Percentiles rank a stretch among this genome's conserved stretches.
phyloP scores from a whole-genome alignment of 148 eudicot species.

The Fallopia convolvulus region DNA sequence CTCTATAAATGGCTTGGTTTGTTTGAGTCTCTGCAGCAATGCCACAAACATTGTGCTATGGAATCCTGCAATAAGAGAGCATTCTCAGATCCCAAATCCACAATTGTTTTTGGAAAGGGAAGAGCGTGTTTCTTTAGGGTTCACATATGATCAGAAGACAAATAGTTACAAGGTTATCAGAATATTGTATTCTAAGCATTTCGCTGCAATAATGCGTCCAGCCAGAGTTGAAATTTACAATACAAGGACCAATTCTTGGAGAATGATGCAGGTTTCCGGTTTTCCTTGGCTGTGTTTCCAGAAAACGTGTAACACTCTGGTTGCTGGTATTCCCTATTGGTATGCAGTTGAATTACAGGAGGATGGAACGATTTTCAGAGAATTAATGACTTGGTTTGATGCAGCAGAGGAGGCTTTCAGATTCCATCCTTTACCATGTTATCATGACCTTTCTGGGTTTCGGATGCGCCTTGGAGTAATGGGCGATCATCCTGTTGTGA shows the following conservation, averaged over 20 bases:
- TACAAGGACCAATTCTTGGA: conserved; percentile 18
- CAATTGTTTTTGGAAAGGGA: background rate
- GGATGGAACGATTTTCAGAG: conserved; percentile 7
- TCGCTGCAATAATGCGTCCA: conserved; percentile 6
- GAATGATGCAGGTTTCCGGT: background rate
- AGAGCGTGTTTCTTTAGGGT: conserved; percentile 19
- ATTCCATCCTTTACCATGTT: conserved; percentile 9
- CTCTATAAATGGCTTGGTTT: conserved; percentile 20
- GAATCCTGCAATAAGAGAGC: conserved; percentile 24
- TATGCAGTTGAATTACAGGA: conserved; percentile 17
- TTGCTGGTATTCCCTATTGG: conserved; percentile 19
- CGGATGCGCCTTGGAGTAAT: conserved; percentile 13
- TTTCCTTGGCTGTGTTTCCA: conserved; percentile 17
- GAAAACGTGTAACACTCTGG: conserved; percentile 9
- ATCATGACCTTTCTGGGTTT: background rate
- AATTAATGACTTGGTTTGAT: conserved; percentile 12
- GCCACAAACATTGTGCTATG: conserved; percentile 18
- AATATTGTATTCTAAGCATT: conserved; percentile 16
- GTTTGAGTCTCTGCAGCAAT: conserved; percentile 14
- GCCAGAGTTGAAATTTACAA: conserved; percentile 24
- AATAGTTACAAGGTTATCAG: conserved; percentile 22
- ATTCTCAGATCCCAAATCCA: conserved; percentile 13
- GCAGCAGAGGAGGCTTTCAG: conserved; percentile 14
- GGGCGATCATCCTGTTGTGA: conserved; percentile 15
- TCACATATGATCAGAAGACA: conserved; percentile 13